Base-by-base conservation (phyloP, 495 filamentous ascomycete species). In the Cryomyces minteri region DNA sequence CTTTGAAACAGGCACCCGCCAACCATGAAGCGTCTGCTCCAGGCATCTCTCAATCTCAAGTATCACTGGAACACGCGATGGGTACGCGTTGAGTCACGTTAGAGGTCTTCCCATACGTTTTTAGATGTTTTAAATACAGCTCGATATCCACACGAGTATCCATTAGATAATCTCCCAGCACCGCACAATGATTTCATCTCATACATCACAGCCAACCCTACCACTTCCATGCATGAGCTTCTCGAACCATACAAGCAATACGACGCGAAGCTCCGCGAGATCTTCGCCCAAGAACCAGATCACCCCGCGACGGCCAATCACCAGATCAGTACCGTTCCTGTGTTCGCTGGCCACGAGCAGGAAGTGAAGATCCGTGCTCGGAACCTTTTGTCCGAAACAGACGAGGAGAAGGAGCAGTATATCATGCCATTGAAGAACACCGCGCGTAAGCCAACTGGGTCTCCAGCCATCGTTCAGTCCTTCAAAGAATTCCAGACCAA, bases 401-500 rank as follows among this genome's bases (percentile, higher is more conserved):
- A 66, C 5, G 69, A 76, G 32, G 70, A 76, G 51, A 72, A 70
- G 43, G 68, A 74, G 9, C 73, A 66, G 54, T 88, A 86, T 56
- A 69, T 88, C 53, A 77, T 92, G 70, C 56, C 77, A 9, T 60
- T 92, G 33, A 63, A 68, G 0, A 60, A 70, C 0, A 61, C 74
- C 5, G 60, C 72, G 28, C 74, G 84, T 33, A 77, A 75, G 29
- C 40, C 60, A 1, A 62, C 67, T 56, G 76, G 72, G 30, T 71
- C 78, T 1, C 72, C 74, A 4, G 82, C 82, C 5, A 67, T 82
- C 28, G 82, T 85, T 1, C 46, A 61, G 30, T 66, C 64, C 1
- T 54, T 87, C 32, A 67, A 72, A 41, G 78, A 84, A 10, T 92
- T 88, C 54, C 72, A 73, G 53, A 65, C 70, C 39, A 85, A 88